A percentile compares a stretch with the other conserved stretches of the same genome.
Evolutionary conservation across 106 monocot genomes (phyloP).

Genomic region (Platanthera zijinensis): DNA sequence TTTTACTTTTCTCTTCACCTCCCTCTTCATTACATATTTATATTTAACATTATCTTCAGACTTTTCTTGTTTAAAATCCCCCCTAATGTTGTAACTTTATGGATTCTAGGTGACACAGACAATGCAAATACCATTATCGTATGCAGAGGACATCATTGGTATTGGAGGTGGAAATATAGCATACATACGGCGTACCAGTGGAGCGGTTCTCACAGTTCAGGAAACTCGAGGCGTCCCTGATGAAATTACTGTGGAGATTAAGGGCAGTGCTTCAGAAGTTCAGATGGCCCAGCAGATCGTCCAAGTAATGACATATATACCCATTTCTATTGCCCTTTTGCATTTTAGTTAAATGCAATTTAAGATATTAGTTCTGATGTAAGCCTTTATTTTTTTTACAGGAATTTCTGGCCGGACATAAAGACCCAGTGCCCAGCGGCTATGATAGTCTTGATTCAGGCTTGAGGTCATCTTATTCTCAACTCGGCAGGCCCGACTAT

Average conservation of each 20-base stretch:
- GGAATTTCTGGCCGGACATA: conserved; percentile 44
- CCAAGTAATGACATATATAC: conserved; percentile 22
- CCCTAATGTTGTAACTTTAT: too few relatives aligned
- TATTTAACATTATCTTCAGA: too few relatives aligned
- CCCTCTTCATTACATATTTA: too few relatives aligned
- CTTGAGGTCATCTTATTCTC: conserved; percentile 39
- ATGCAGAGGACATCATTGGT: conserved; percentile 64
- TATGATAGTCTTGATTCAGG: conserved; percentile 29
- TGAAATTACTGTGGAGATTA: conserved; percentile 63
- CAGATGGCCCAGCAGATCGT: conserved; percentile 48
- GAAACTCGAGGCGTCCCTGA: conserved; percentile 33
- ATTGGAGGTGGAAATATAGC: conserved; percentile 39
- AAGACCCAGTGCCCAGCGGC: conserved; percentile 25
- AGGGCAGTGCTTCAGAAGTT: conserved; percentile 50
- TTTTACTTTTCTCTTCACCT: background rate
- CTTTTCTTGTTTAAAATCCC: too few relatives aligned
- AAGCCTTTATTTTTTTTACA: conserved; percentile 3
- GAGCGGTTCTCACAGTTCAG: conserved; percentile 48
- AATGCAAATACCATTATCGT: conserved; percentile 61
- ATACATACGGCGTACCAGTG: conserved; percentile 49
- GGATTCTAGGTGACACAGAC: conserved; percentile 44
- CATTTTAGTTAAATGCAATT: background rate
- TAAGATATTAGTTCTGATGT: background rate
- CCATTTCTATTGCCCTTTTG: background rate
- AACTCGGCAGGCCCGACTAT: conserved; percentile 23